A percentile compares a stretch with the other conserved stretches of the same genome.
Conservation (phyloP, 2,329 filamentous ascomycete species). For the Ciborinia camelliae region DNA sequence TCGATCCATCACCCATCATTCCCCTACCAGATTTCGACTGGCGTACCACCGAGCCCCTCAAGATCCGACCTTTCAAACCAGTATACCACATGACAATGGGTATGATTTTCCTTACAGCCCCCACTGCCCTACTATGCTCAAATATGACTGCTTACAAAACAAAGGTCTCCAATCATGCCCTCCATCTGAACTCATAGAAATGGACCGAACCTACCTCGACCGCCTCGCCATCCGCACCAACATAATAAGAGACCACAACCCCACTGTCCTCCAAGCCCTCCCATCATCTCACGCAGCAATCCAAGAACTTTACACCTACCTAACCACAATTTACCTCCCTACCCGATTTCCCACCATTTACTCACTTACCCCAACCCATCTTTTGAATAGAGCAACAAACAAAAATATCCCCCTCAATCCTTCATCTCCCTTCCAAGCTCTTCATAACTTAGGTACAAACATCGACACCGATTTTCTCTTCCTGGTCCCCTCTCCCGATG, state of each 20-base stretch:
- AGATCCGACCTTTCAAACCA: constrained; percentile 56
- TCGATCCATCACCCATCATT: not conserved
- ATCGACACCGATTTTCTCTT: constrained; percentile 60
- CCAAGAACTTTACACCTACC: constrained; percentile 54
- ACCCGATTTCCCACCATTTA: constrained; percentile 54
- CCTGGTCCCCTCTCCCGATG: constrained; percentile 46
- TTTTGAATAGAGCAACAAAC: constrained; percentile 47
- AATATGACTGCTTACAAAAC: not conserved
- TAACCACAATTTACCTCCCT: constrained; percentile 54
- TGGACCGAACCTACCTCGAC: constrained; percentile 56
- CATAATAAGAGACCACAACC: constrained; percentile 45
- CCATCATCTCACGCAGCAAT: constrained; percentile 45
- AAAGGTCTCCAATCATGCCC: constrained; percentile 51
- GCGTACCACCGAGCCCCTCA: constrained; percentile 48
- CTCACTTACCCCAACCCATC: constrained; percentile 31
- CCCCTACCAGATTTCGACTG: constrained; percentile 51
- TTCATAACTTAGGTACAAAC: constrained; percentile 48
- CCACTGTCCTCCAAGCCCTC: constrained; percentile 42
- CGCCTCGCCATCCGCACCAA: constrained; percentile 49
- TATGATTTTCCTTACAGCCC: constrained; percentile 33
- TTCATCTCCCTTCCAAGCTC: constrained; percentile 40
- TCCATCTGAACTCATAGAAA: constrained; percentile 52
- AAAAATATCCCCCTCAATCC: constrained; percentile 42
- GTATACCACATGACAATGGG: constrained; percentile 66
- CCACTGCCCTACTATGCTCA: too few species aligned